Evolutionary conservation across 2,329 filamentous ascomycete species (phyloP), one percentile per base, ranked within the genome.

Genomic region (Colletotrichum caudatum): DNA sequence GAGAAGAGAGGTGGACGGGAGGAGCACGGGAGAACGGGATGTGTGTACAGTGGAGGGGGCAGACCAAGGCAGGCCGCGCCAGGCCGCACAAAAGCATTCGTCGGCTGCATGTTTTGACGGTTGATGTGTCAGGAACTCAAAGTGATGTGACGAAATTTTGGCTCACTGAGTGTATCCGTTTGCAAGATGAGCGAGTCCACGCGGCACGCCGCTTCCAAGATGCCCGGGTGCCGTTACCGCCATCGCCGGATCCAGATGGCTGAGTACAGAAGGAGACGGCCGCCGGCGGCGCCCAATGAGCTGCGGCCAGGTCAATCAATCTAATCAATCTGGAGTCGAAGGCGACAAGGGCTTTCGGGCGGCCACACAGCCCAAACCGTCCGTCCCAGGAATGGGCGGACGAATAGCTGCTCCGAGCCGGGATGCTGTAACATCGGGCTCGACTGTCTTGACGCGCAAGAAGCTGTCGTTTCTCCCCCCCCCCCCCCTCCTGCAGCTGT

Each of bases 321-420:
- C 69, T 72, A 73, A 73, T 73, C 71, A 72, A 73, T 72, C 71
- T 72, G 71, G 59, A 64, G 68, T 53, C 44, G 44, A 46, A 64
- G 69, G 54, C 63, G 68, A 48, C 69, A 59, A 53, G 48, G 64
- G n/a, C 33, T 14, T 56, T 61, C 48, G 69, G 69, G 39, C 54
- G 65, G 59, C 50, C 35, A 64, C 59, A 71, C 59, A 64, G 58
- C 50, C 37, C 61, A 41, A 35, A 46, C 53, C 53, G 65, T 54
- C 29, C 64, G 9, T 23, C 46, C 20, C 8, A 14, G 11, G 37
- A 39, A 41, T 41, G 39, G 39, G 66, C 65, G 65, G 65, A 56
- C 65, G 53, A 69, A 69, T 51, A 56, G 59, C 65, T 69, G 65
- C 69, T 69, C 69, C 65, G 69, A 69, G 37, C 65, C 48, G 44